phyloP scores from a whole-genome alignment of 179 eudicot genomes.

The Actinidia chinensis region DNA sequence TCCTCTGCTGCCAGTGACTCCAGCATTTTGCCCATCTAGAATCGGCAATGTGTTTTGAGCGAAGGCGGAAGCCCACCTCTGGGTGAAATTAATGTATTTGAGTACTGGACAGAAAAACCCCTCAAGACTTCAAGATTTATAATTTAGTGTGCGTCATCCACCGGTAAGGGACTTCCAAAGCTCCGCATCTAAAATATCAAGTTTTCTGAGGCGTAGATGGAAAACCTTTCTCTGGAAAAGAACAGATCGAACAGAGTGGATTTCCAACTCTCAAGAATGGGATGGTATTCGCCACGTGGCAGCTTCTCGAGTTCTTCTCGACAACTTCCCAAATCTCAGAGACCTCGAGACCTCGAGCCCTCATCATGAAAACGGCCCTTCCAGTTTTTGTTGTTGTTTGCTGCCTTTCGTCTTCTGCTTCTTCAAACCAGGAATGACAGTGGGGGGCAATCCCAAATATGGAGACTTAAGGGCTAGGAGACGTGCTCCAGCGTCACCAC shows the following conservation, averaged over 20 bases:
- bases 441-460: not conserved
- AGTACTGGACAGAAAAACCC: not conserved
- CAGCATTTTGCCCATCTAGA: not conserved
- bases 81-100: no score
- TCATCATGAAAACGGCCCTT: no score
- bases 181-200: no score
- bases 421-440: constrained; percentile 8
- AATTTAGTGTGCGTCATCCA: no score
- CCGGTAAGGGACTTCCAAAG: no score
- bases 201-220: not conserved
- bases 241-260: no score
- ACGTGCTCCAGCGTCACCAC: no score
- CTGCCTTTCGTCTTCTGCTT: not conserved
- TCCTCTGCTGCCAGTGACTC: not conserved
- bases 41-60: not conserved
- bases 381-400: not conserved
- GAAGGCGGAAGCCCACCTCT: not conserved
- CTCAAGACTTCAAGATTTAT: not conserved
- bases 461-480: no score
- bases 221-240: no score
- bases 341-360: not conserved
- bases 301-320: not conserved
- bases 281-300: no score
- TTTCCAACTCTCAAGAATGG: no score
- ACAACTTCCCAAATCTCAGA: accelerated